A percentile compares a stretch with the other conserved stretches of the same genome.
Conservation (phyloP, 73 alveolate species). For the Uronychia setigera region DNA sequence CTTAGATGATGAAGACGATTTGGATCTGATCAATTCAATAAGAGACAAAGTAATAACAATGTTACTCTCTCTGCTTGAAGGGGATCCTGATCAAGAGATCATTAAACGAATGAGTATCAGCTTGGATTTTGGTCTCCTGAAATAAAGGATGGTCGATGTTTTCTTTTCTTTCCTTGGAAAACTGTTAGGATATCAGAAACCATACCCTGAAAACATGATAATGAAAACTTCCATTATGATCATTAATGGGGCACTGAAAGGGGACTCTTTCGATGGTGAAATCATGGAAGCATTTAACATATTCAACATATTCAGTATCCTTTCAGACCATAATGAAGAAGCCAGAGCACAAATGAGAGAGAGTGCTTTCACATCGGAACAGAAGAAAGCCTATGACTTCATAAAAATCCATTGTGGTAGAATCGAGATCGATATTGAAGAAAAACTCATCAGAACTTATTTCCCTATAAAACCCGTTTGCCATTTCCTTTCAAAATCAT, state of each 20-base stretch:
- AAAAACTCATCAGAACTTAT: constrained; percentile 5
- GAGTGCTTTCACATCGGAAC: constrained; percentile 2
- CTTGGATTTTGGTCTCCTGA: constrained; percentile 24
- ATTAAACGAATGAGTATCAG: constrained; percentile 11
- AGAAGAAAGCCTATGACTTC: constrained; percentile 32
- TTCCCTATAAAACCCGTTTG: constrained; percentile 52
- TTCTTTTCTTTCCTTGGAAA: not conserved
- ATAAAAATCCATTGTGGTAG: constrained; percentile 9
- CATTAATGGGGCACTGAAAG: constrained; percentile 3
- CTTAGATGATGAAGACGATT: constrained; percentile 10
- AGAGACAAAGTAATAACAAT: constrained; percentile 26
- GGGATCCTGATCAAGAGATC: constrained; percentile 34
- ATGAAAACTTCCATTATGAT: not conserved
- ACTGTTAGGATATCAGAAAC: not conserved
- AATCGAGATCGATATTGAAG: constrained; percentile 31
- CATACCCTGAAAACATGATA: not conserved
- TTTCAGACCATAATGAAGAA: not conserved
- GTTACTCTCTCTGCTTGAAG: constrained; percentile 44
- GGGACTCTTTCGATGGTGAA: constrained; percentile 26
- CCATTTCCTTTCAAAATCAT: constrained; percentile 2
- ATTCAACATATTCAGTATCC: constrained; percentile 12
- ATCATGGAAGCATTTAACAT: constrained; percentile 41
- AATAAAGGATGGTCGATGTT: constrained; percentile 20
- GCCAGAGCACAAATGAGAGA: constrained; percentile 13
- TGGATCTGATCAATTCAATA: constrained; percentile 8